These are phyloP conservation scores for Lactarius hengduanensis DNA, from an alignment of 768 basidiomycete species.

Conservation along the genomic window DNA sequence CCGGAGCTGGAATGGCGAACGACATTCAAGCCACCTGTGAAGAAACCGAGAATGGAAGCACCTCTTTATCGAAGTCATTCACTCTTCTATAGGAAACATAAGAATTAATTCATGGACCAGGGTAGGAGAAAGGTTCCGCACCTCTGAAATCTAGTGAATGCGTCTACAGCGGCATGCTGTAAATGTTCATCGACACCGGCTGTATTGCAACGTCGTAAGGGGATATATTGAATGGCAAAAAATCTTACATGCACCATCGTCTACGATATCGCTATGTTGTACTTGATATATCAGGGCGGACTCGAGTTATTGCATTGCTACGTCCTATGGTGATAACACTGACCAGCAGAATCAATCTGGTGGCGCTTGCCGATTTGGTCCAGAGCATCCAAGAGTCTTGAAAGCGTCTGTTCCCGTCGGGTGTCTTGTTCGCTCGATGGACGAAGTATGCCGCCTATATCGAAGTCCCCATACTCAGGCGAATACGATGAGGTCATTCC, in stretches of 20 bases:
- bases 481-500: neutral
- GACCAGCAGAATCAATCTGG: neutral
- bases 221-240: neutral
- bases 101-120: neutral
- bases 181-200: neutral
- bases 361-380: neutral
- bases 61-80: neutral
- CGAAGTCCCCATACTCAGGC: neutral
- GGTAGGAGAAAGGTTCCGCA: neutral
- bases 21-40: conserved; percentile 2
- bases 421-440: neutral
- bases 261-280: neutral
- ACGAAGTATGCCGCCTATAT: neutral
- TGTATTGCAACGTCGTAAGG: neutral
- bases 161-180: neutral
- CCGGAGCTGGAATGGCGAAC: conserved; percentile 47
- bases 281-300: neutral
- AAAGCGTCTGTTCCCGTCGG: neutral
- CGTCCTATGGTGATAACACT: neutral
- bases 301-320: too few relatives aligned
- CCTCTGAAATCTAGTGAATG: neutral
- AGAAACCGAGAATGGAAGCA: conserved; percentile 30
- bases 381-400: conserved; percentile 1
- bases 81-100: neutral
- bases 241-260: neutral